phyloP scores from a whole-genome alignment of 495 filamentous ascomycete genomes.

The Xylaria palmicola region DNA sequence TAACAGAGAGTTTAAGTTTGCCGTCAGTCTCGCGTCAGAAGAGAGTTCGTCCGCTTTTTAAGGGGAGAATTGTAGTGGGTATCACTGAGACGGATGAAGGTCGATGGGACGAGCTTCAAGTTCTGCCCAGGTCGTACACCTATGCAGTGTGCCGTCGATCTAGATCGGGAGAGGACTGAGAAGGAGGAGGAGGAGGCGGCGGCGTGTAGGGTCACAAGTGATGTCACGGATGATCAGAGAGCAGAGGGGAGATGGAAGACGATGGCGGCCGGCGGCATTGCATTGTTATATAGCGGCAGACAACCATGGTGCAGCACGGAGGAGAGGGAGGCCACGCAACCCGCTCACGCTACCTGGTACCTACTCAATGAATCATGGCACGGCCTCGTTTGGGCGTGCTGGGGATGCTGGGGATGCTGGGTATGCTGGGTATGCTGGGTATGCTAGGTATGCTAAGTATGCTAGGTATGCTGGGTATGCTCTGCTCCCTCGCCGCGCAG shows the following conservation, averaged over 20 bases:
- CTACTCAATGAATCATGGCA: not conserved
- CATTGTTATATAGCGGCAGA: not conserved
- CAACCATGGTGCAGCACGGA: not conserved
- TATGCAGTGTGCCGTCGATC: not conserved
- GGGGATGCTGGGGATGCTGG: too few species aligned
- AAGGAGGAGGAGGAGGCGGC: too few species aligned
- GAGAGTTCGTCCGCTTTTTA: not conserved
- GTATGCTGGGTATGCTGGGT: too few species aligned
- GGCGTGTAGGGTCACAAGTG: not conserved
- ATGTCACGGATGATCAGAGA: not conserved
- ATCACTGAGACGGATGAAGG: not conserved
- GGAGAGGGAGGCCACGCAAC: not conserved
- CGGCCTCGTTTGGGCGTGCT: too few species aligned
- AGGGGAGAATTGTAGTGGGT: not conserved
- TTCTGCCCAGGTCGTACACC: not conserved
- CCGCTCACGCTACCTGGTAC: too few species aligned
- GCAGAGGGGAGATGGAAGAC: not conserved
- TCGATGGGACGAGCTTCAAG: not conserved
- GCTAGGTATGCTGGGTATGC: too few species aligned
- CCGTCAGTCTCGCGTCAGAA: not conserved
- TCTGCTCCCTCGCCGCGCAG: not conserved
- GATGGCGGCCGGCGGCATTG: not conserved
- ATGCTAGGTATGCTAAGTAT: too few species aligned
- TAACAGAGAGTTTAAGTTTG: not conserved
- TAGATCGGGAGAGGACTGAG: not conserved